These are phyloP conservation scores for Xylaria scruposa DNA, from an alignment of 495 filamentous ascomycete genomes.

Conservation along the genomic window DNA sequence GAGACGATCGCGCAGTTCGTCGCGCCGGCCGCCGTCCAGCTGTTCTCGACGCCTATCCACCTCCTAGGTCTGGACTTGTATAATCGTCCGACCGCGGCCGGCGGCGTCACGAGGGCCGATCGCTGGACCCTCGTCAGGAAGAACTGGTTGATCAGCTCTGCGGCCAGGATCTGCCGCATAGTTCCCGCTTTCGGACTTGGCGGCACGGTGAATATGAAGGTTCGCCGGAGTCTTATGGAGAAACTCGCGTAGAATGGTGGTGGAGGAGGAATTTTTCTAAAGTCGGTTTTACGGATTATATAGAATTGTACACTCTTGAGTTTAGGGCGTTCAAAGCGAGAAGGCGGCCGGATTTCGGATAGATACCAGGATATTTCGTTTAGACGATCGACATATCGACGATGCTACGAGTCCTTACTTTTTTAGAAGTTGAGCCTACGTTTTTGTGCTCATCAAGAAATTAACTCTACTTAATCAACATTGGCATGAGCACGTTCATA, in stretches of 20 bases:
- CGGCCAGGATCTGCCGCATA: constrained; percentile 87
- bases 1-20: constrained; percentile 77
- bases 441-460: background rate
- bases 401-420: background rate
- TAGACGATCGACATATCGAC: background rate
- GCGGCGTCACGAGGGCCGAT: constrained; percentile 56
- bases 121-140: constrained; percentile 68
- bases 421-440: background rate
- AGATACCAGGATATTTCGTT: constrained; percentile 3
- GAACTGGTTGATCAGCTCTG: constrained; percentile 79
- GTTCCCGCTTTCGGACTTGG: constrained; percentile 94
- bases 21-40: constrained; percentile 80
- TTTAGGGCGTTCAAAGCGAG: constrained; percentile 15
- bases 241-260: constrained; percentile 36
- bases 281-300: background rate
- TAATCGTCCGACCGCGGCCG: constrained; percentile 65
- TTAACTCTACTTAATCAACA: background rate
- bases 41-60: constrained; percentile 86
- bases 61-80: constrained; percentile 88
- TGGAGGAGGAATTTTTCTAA: background rate
- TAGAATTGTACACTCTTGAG: background rate
- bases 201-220: constrained; percentile 82
- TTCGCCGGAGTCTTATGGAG: constrained; percentile 64
- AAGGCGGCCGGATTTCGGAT: background rate
- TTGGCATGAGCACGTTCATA: background rate